Conservation (phyloP, 257 asterid genomes). For the Schizonepeta tenuifolia region DNA sequence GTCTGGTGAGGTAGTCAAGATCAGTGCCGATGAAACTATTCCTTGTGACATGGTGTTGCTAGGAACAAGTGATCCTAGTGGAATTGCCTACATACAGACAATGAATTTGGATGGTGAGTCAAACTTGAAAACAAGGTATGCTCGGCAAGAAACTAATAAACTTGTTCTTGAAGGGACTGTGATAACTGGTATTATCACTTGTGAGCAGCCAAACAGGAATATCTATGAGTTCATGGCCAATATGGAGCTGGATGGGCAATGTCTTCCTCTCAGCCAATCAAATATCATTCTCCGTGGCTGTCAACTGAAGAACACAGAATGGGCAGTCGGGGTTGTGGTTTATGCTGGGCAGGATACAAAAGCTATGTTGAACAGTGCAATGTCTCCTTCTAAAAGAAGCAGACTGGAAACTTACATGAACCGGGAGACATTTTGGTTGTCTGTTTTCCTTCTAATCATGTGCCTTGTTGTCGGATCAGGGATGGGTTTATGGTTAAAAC, state of each 20-base stretch:
- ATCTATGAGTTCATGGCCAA: constrained; percentile 95
- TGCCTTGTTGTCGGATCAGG: constrained; percentile 86
- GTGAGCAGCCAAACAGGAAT: constrained; percentile 97
- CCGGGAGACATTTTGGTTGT: constrained; percentile 92
- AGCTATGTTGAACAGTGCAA: constrained; percentile 96
- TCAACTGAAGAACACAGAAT: constrained; percentile 95
- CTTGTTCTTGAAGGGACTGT: constrained; percentile 62
- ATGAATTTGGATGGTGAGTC: constrained; percentile 99
- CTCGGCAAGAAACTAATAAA: constrained; percentile 91
- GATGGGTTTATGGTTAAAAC: constrained; percentile 89
- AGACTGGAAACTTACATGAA: constrained; percentile 95
- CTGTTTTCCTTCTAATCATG: constrained; percentile 83
- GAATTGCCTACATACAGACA: constrained; percentile 96
- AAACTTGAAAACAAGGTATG: constrained; percentile 97
- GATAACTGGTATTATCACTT: constrained; percentile 75
- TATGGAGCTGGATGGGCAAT: constrained; percentile 79
- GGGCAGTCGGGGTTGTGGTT: constrained; percentile 95
- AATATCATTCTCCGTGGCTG: constrained; percentile 97
- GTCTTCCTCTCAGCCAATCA: constrained; percentile 83
- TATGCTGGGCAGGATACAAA: constrained; percentile 98
- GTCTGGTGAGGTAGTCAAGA: constrained; percentile 93
- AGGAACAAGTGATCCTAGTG: constrained; percentile 92
- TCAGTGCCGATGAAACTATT: constrained; percentile 77
- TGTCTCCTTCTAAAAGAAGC: constrained; percentile 92
- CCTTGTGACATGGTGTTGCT: constrained; percentile 97